A percentile compares a stretch with the other conserved stretches of the same genome.
Evolutionary conservation across 2,329 filamentous ascomycete genomes (phyloP).

Genomic region (Colletotrichum agaves): DNA sequence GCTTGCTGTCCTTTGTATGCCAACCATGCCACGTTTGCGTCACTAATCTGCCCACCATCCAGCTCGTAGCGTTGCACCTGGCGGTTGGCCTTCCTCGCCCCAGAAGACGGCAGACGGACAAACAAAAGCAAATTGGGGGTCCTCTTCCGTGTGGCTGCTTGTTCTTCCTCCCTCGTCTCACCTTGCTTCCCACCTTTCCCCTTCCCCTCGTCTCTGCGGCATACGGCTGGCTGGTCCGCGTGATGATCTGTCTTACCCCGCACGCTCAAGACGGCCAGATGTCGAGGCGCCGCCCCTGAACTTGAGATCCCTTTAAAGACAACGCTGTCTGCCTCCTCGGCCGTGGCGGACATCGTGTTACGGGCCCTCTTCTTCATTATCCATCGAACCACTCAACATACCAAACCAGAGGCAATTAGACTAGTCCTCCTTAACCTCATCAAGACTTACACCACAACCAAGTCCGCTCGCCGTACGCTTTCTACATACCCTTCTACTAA

Average conservation of each 20-base stretch:
- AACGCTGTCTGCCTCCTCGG: constrained; percentile 14
- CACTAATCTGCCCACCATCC: constrained; percentile 32
- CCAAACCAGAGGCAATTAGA: no score
- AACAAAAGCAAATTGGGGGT: background rate
- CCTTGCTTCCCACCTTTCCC: background rate
- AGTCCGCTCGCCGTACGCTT: no score
- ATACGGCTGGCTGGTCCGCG: constrained; percentile 33
- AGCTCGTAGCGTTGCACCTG: constrained; percentile 25
- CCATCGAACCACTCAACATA: no score
- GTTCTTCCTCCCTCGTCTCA: constrained; percentile 11
- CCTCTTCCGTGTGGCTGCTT: constrained; percentile 2
- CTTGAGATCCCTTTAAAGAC: constrained; percentile 29
- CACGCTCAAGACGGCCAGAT: constrained; percentile 29
- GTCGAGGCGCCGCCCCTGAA: constrained; percentile 35
- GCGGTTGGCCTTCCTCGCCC: constrained; percentile 7
- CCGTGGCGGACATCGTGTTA: background rate
- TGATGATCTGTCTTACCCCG: constrained; percentile 39
- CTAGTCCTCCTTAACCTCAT: no score
- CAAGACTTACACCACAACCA: no score
- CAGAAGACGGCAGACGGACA: background rate
- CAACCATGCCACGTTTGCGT: constrained; percentile 30
- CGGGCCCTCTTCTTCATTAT: no score
- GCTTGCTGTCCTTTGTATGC: background rate
- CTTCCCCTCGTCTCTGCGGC: constrained; percentile 10
- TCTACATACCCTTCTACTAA: no score